These are phyloP conservation scores for Neocatenulostroma microsporum DNA, from an alignment of 2,329 filamentous ascomycete genomes.

Conservation along the genomic window DNA sequence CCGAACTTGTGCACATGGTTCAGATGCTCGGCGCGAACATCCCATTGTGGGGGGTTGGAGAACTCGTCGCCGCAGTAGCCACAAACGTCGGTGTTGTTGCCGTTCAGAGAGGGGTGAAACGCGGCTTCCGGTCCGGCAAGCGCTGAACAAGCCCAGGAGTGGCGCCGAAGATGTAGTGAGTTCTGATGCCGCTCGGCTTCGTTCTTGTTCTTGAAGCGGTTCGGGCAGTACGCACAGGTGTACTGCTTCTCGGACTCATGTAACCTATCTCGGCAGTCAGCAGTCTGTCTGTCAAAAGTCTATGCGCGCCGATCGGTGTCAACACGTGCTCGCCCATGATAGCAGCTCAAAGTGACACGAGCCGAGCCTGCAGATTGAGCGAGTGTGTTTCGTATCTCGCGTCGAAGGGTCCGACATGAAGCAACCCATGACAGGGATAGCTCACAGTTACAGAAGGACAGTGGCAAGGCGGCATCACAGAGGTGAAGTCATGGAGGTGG, in stretches of 20 bases:
- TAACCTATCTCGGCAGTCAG: too few relatives aligned
- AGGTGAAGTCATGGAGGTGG: neutral
- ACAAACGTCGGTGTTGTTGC: constrained; percentile 65
- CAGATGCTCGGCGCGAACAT: constrained; percentile 74
- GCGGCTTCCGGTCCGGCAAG: constrained; percentile 65
- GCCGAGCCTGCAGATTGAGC: too few relatives aligned
- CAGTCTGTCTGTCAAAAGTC: too few relatives aligned
- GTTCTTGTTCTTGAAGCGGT: constrained; percentile 98
- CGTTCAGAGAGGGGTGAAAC: constrained; percentile 68
- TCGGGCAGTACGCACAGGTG: constrained; percentile 83
- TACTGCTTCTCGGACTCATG: constrained; percentile 97
- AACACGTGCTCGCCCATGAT: too few relatives aligned
- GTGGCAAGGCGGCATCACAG: neutral
- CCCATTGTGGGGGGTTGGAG: constrained; percentile 79
- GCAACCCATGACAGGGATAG: too few relatives aligned
- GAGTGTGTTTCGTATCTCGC: too few relatives aligned
- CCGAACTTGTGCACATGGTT: constrained; percentile 92
- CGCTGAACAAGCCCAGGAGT: constrained; percentile 95
- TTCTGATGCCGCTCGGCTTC: constrained; percentile 96
- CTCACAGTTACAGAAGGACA: too few relatives aligned
- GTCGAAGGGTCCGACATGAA: too few relatives aligned
- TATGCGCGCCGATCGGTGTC: too few relatives aligned
- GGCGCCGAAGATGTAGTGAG: constrained; percentile 79
- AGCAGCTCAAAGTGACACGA: too few relatives aligned
- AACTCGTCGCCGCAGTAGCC: constrained; percentile 97